Percentiles rank a stretch among this genome's conserved stretches.
These are phyloP conservation scores for Pseudogymnoascus sp. DNA, from an alignment of 2,329 filamentous ascomycete species.

Conservation along the genomic window DNA sequence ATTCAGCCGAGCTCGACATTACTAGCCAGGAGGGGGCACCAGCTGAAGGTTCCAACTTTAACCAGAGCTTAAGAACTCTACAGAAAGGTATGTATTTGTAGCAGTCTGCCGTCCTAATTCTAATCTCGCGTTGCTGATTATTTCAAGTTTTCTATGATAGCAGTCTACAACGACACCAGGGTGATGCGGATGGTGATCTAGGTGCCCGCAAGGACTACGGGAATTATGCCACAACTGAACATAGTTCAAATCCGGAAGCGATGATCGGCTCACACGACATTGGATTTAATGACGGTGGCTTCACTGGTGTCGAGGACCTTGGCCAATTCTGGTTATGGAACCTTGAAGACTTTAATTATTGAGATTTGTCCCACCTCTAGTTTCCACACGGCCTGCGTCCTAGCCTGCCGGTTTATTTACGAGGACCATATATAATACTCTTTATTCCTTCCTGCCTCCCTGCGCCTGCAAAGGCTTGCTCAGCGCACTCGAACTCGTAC, in stretches of 20 bases:
- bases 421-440: conserved; percentile 20
- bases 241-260: not conserved
- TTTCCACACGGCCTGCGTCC: not conserved
- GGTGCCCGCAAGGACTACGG: not conserved
- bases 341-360: conserved; percentile 12
- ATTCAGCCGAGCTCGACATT: not conserved
- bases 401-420: not conserved
- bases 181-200: not conserved
- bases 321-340: conserved; percentile 28
- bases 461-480: conserved; percentile 57
- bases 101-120: not conserved
- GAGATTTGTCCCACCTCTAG: not conserved
- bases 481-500: conserved; percentile 69
- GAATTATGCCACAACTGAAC: not conserved
- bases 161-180: not conserved
- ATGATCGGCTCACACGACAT: not conserved
- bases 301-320: conserved; percentile 11
- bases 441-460: conserved; percentile 19
- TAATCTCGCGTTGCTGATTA: not conserved
- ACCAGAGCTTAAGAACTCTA: not conserved
- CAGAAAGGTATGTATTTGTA: not conserved
- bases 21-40: not conserved
- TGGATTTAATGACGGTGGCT: not conserved
- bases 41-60: not conserved
- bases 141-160: not conserved